A percentile compares a stretch with the other conserved stretches of the same genome.
Evolutionary conservation across 1,284 basidiomycete species (phyloP).

Genomic region (Boletus smithii): DNA sequence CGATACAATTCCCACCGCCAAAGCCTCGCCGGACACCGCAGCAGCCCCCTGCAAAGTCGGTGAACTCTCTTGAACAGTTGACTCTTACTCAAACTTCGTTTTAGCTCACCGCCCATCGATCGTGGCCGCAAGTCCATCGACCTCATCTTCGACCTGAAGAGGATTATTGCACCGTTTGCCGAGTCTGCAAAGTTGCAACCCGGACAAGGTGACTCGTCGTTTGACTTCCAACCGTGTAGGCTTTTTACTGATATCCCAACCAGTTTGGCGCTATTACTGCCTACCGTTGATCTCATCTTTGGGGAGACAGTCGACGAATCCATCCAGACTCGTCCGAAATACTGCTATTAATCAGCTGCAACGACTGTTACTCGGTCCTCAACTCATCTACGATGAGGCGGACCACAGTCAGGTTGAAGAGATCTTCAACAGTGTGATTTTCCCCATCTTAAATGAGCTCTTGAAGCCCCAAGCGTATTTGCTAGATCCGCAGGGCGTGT

Average conservation of each 20-base stretch:
- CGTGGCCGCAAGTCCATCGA: conserved; percentile 84
- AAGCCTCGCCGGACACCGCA: conserved; percentile 51
- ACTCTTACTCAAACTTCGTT: conserved; percentile 9
- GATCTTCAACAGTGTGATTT: conserved; percentile 87
- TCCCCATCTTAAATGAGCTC: conserved; percentile 91
- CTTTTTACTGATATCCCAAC: conserved; percentile 11
- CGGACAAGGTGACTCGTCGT: conserved; percentile 45
- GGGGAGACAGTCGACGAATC: conserved; percentile 83
- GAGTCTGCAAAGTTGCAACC: conserved; percentile 44
- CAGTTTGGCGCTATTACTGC: conserved; percentile 82
- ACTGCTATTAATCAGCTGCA: conserved; percentile 83
- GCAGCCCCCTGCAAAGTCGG: conserved; percentile 53
- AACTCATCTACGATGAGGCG: conserved; percentile 56
- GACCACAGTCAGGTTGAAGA: conserved; percentile 69
- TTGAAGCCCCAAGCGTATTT: conserved; percentile 81
- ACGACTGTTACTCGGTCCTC: conserved; percentile 80
- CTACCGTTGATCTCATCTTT: conserved; percentile 79
- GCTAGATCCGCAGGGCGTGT: conserved; percentile 82
- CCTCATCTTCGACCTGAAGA: conserved; percentile 71
- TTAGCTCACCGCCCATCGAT: conserved; percentile 72
- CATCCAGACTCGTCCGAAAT: conserved; percentile 82
- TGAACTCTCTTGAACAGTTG: background rate
- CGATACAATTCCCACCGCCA: conserved; percentile 55
- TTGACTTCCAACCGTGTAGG: background rate
- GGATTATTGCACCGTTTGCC: conserved; percentile 55